Base-by-base conservation (phyloP, 2,329 filamentous ascomycete species). In the Penicillium expansum region DNA sequence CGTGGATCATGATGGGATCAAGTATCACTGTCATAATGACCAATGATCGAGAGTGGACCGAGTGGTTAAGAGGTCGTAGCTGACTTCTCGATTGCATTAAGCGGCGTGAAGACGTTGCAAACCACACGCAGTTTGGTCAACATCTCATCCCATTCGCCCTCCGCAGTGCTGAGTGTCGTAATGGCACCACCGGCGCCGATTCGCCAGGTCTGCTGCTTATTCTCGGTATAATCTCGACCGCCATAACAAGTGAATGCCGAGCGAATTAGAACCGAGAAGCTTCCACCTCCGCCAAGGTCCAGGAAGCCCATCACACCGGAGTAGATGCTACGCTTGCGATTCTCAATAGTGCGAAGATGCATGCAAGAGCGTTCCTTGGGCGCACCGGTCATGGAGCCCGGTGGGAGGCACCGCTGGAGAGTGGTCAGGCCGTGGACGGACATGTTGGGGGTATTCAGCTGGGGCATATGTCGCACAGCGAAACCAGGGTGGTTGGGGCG, bases 311-410 rank as follows among this genome's bases (percentile, higher is more conserved):
- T 83, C 1, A 95, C 89, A 20, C 94, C 92, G 7, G 91, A 91
- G 75, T 97, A 97, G 49, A 97, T 75, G 32, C 91, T 87, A 50
- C 93, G 80, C 56, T 77, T 75, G 4, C 79, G 71, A 18, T 74
- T 76, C 74, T 96, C 92, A 41, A 96, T 81, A 4, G 80, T 76
- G 57, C 82, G 80, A 20, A 97, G 79, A 45, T 97, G 83, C 77
- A 96, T 88, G 72, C 93, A 97, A 62, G 89, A 93, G 47, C 93
- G 84, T 75, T 93, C 92, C 79, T 97, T 97, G 0, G 93, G 94
- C 0, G 93, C 93, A 7, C 94, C 94, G 2, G 93, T 97, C 94
- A 97, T 97, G 67, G 89, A 93, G 0, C 94, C 93, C 0, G 94
- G 92, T 0, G 94, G 93, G 0, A 97, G 80, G 47, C 87, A 89